Base-by-base conservation (phyloP, 2,329 filamentous ascomycete genomes). In the Pseudopithomyces chartarum region DNA sequence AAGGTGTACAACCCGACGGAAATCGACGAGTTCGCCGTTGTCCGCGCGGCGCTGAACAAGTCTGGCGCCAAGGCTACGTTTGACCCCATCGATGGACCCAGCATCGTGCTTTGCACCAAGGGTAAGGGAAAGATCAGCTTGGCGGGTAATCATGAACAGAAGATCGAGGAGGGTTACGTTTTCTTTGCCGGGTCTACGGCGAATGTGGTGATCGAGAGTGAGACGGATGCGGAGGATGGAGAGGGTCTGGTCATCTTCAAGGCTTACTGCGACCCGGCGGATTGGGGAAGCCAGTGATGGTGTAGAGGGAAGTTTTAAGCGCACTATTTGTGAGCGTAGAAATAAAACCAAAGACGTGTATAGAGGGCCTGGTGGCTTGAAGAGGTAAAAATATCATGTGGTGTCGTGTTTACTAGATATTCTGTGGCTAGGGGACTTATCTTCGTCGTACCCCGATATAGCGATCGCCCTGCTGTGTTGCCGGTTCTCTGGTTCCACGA, bases 21-120 rank as follows among this genome's bases (percentile, higher is more conserved):
- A 0, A 99, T 99, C 61, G 91, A 97, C 51, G 95, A 99, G 74
- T 99, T 99, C 76, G 90, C 88, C 63, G 94, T 99, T 15, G 86
- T 97, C 45, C 88, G 91, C 69, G 90, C 90, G 0, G 85, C 90
- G 11, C 81, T 99, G 34, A 89, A 88, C 63, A 81, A 79, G 42
- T 76, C 82, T 0, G 90, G 87, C 2, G 86, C 91, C 29, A 97
- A 96, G 78, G 92, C 87, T 0, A 97, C 91, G 0, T 96, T 99
- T 67, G 93, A 97, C 60, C 84, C 87, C 0, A 86, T 99, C 47
- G 87, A 90, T 6, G 95, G 95, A 0, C 95, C 95, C 0, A 97
- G 92, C 74, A 92, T 99, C 66, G 77, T 98, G 62, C 95, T 99
- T 59, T 97, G 92, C 78, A 98, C 94, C 0, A 81, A 83, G 42